These are phyloP conservation scores for Wickerhamiella azyma DNA, from an alignment of 805 yeast genomes.

Conservation along the genomic window DNA sequence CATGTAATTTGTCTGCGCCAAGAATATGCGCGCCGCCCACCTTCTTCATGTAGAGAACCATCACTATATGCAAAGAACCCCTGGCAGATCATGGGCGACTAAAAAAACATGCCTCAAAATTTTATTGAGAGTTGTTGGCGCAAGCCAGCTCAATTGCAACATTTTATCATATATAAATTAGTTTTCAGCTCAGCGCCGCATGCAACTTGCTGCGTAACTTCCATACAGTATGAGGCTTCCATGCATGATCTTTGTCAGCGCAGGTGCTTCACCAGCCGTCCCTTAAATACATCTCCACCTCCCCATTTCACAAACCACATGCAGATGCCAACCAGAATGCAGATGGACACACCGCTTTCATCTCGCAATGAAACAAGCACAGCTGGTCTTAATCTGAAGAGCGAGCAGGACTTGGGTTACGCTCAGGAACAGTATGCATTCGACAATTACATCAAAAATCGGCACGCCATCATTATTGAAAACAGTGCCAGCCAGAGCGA, in stretches of 20 bases:
- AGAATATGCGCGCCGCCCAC: neutral
- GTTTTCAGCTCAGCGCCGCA: too few species aligned
- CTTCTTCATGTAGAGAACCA: neutral
- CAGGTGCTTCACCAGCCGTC: neutral
- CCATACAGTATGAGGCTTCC: neutral
- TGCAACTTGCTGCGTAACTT: neutral
- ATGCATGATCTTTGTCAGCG: neutral
- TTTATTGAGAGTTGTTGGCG: too few species aligned
- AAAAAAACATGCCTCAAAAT: too few species aligned
- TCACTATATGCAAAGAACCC: neutral
- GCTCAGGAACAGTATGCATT: neutral
- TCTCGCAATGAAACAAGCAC: neutral
- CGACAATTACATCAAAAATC: neutral
- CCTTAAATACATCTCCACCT: neutral
- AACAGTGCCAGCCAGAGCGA: neutral
- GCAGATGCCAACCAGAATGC: neutral
- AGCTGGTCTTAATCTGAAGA: neutral
- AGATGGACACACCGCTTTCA: neutral
- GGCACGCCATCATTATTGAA: neutral
- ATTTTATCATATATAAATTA: too few species aligned
- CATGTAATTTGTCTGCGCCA: neutral
- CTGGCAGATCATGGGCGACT: neutral
- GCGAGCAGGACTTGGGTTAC: neutral
- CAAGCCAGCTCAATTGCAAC: too few species aligned
- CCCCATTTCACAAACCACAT: neutral